Base-by-base conservation (phyloP, 2,329 filamentous ascomycete genomes). In the Penicillium sp. region DNA sequence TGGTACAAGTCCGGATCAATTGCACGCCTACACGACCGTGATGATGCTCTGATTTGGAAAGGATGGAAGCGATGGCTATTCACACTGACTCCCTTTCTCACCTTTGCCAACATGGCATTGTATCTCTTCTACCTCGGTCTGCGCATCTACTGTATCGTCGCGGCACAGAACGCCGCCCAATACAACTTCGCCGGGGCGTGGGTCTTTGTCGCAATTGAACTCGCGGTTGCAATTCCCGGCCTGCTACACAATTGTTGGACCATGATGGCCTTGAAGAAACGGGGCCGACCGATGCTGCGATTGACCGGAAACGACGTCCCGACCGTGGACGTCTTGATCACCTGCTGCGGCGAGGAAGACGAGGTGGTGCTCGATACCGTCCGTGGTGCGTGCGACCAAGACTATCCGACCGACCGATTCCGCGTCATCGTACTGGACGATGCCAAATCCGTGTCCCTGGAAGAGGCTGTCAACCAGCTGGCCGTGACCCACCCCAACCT, bases 241-340 rank as follows among this genome's bases (percentile, higher is more conserved):
- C 58, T 77, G 23, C 68, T 77, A 64, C 75, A 79, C 61, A 75
- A 76, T 48, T 61, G 69, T 25, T 78, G 74, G 73, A 76, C 74
- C 1, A 71, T 79, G 67, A 69, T 71, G 61, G 71, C 74, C 0
- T 58, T 77, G 45, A 76, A 77, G 60, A 71, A 71, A 59, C 65
- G 76, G 15, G 63, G 65, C 11, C 64, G 75, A 15, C 73, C 74
- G 1, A 73, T 74, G 66, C 58, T 80, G 47, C 61, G 75, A 16
- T 56, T 77, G 42, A 42, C 44, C 2, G 57, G 57, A 3, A 39
- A 61, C 7, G 55, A 60, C 14, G 58, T 54, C 5, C 68, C 68
- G 1, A 59, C 55, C 1, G 65, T 71, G 5, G 68, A 70, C 39
- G 58, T 70, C 4, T 60, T 69, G 28, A 60, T 71, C 33, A 67